These are phyloP conservation scores for Pseudozyma flocculosa DNA, from an alignment of 1,284 basidiomycete species.

Conservation along the genomic window DNA sequence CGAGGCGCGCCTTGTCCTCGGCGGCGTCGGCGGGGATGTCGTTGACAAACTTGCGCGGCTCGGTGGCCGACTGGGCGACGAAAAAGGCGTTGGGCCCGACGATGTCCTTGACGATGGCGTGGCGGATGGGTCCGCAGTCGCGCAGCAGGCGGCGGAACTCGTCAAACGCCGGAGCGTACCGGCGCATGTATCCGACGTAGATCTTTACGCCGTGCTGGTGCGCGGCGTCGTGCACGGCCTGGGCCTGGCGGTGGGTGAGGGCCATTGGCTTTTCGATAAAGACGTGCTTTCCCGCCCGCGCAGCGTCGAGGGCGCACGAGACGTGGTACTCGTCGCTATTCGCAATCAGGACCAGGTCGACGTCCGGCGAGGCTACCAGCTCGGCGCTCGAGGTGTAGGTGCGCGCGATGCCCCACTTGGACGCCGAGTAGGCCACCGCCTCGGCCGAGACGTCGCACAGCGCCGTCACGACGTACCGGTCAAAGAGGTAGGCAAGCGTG, in stretches of 20 bases:
- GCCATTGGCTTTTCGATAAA: conserved; percentile 49
- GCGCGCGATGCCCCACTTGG: conserved; percentile 54
- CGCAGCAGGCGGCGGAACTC: conserved; percentile 56
- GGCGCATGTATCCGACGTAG: conserved; percentile 60
- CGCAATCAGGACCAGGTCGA: conserved; percentile 50
- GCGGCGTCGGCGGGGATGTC: conserved; percentile 40
- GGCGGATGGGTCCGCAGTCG: conserved; percentile 53
- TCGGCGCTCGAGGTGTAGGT: conserved; percentile 22
- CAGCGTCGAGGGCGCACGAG: conserved; percentile 29
- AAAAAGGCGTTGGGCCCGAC: conserved; percentile 60
- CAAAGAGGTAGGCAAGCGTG: conserved; percentile 42
- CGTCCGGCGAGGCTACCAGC: conserved; percentile 42
- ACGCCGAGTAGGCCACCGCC: conserved; percentile 45
- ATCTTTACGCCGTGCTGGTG: conserved; percentile 37
- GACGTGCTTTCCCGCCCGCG: conserved; percentile 35
- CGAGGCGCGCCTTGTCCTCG: conserved; percentile 12
- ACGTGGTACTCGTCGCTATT: conserved; percentile 41
- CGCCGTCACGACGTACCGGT: conserved; percentile 49
- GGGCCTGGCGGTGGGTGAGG: conserved; percentile 30
- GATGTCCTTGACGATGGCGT: conserved; percentile 60
- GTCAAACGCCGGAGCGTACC: conserved; percentile 59
- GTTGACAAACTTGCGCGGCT: conserved; percentile 46
- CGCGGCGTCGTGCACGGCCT: conserved; percentile 18
- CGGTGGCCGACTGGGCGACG: conserved; percentile 56
- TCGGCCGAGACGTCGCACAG: conserved; percentile 55